Evolutionary conservation across 176 grass and related monocot genomes (phyloP).

Genomic region (Musa acuminata): DNA sequence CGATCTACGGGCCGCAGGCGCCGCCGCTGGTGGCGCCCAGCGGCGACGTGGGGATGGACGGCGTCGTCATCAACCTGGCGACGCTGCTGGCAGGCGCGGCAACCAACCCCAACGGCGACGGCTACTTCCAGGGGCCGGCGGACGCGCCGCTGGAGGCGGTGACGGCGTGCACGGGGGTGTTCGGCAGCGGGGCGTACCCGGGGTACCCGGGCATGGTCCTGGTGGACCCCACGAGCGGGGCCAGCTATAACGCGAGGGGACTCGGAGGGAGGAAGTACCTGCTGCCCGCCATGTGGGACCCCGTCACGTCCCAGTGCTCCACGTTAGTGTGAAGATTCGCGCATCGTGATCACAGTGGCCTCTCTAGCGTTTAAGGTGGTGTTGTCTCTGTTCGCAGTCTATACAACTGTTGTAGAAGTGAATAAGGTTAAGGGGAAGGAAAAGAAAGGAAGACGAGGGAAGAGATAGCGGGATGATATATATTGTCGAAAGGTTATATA

Average conservation of each 20-base stretch:
- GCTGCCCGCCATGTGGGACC: conserved; percentile 6
- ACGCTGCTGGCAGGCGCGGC: conserved; percentile 42
- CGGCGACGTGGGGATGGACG: conserved; percentile 46
- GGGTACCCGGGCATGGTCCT: neutral
- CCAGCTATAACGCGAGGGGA: conserved; percentile 3
- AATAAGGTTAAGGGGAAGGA: no score
- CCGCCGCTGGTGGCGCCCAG: conserved; percentile 45
- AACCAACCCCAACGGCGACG: conserved; percentile 41
- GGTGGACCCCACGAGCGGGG: neutral
- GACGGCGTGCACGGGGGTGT: conserved; percentile 9
- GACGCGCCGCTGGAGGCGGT: conserved; percentile 5
- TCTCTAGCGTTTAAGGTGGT: neutral
- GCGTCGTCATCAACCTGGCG: conserved; percentile 43
- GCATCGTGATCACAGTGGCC: neutral
- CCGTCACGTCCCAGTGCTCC: neutral
- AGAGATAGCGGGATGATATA: no score
- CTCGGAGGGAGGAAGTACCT: conserved; percentile 1
- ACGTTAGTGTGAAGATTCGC: neutral
- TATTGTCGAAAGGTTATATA: no score
- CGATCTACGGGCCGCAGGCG: conserved; percentile 48
- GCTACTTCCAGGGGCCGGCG: conserved; percentile 42
- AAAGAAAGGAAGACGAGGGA: no score
- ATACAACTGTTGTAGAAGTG: no score
- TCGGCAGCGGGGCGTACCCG: conserved; percentile 10
- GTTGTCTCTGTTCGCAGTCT: no score